These are phyloP conservation scores for Lathyrus aphaca DNA, from an alignment of 306 rosid genomes.

Conservation along the genomic window DNA sequence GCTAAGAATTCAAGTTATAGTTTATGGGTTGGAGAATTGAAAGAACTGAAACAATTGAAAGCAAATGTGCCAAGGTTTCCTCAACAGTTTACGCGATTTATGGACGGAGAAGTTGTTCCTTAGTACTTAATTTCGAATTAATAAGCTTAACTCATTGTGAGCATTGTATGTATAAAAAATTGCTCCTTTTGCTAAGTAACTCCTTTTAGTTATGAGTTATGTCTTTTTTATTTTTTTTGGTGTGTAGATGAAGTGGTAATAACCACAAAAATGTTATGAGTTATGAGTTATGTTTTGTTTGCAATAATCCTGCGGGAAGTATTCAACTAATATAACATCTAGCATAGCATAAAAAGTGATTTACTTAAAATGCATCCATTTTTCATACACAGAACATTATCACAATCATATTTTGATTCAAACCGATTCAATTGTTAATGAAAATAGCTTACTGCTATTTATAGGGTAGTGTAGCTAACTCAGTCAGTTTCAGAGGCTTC, in stretches of 20 bases:
- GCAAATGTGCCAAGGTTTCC: constrained; percentile 41
- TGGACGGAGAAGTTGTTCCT: constrained; percentile 48
- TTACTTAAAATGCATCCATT: background rate
- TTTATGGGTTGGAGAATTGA: constrained; percentile 55
- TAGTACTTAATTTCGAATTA: constrained; percentile 34
- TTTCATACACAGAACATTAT: background rate
- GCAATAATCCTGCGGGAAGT: background rate
- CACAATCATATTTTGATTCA: background rate
- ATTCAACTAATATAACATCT: background rate
- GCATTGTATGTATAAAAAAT: constrained; percentile 15
- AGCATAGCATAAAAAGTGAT: background rate
- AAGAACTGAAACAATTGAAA: constrained; percentile 50
- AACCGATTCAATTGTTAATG: no score
- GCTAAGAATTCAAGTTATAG: constrained; percentile 79
- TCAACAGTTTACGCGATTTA: constrained; percentile 41
- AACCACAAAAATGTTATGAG: no score
- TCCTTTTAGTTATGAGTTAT: constrained; percentile 30
- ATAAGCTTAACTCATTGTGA: constrained; percentile 29
- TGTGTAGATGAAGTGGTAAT: no score
- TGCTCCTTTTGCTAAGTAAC: constrained; percentile 37
- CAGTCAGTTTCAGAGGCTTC: no score
- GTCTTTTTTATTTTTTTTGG: no score
- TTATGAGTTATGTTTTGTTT: no score
- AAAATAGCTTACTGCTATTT: no score
- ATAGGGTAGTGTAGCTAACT: no score